These are phyloP conservation scores for Astrephomene gubernaculifera DNA, from an alignment of 139 green algal species.

Conservation along the genomic window DNA sequence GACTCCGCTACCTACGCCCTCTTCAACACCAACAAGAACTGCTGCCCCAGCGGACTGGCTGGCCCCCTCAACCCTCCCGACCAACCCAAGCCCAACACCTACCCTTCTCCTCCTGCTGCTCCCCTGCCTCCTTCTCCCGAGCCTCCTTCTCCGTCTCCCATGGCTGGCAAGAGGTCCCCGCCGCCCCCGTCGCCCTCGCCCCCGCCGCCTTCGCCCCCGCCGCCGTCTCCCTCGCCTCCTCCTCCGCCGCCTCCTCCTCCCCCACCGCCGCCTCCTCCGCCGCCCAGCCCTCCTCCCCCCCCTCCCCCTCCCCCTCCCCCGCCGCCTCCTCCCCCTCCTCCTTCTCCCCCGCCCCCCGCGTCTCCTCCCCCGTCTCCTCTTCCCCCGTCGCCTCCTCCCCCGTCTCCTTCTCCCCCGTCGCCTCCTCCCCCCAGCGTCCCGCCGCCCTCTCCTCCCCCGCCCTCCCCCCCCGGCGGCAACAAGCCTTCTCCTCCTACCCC, in stretches of 20 bases:
- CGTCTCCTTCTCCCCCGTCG: slow-evolving; percentile 1
- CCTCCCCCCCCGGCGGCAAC: background rate
- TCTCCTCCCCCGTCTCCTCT: background rate
- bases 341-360: background rate
- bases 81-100: background rate
- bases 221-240: background rate
- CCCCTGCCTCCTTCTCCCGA: background rate
- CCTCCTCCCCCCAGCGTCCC: background rate
- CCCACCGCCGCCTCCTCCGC: background rate
- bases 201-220: background rate
- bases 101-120: background rate
- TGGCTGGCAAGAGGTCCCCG: too few species aligned
- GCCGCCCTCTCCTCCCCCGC: background rate
- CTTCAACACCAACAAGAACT: slow-evolving; percentile 30
- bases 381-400: background rate
- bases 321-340: slow-evolving; percentile 8
- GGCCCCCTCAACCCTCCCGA: background rate
- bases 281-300: background rate
- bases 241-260: background rate
- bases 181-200: background rate
- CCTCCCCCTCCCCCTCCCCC: background rate
- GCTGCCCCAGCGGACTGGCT: background rate
- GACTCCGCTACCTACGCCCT: background rate
- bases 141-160: too few species aligned
- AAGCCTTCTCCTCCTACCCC: background rate